Evolutionary conservation across 2,329 filamentous ascomycete species (phyloP).

Genomic region (Dryadomyces sulphureus): DNA sequence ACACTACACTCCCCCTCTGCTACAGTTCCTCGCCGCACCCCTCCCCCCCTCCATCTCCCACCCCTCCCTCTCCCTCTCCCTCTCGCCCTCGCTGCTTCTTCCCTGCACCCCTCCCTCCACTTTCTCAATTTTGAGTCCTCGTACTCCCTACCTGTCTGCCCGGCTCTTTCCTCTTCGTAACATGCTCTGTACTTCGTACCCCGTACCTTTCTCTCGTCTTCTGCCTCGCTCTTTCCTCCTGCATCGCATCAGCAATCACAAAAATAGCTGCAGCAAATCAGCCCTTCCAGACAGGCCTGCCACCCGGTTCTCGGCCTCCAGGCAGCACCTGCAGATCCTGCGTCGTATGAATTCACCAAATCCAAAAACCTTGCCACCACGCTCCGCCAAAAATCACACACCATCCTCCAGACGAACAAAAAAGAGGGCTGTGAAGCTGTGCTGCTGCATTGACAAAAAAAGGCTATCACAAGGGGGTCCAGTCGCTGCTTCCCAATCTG

Average conservation of each 20-base stretch:
- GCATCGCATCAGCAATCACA: not conserved
- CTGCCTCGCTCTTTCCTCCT: not conserved
- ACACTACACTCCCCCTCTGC: not conserved
- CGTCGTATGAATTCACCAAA: not conserved
- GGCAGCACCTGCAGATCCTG: not conserved
- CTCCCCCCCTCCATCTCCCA: not conserved
- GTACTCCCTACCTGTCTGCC: not conserved
- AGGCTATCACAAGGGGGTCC: not conserved
- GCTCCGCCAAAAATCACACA: too few species aligned
- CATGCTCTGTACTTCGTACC: too few species aligned
- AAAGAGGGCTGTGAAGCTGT: conserved; percentile 1
- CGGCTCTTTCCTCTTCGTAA: not conserved
- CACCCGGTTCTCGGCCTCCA: not conserved
- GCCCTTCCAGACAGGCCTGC: not conserved
- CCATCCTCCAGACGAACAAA: conserved; percentile 1
- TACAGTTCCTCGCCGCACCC: not conserved
- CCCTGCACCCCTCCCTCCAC: too few species aligned
- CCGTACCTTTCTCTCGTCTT: not conserved
- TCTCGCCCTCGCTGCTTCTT: not conserved
- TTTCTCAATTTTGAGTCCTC: not conserved
- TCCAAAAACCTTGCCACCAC: too few species aligned
- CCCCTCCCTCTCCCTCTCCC: not conserved
- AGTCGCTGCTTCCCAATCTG: not conserved
- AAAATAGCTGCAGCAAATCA: not conserved
- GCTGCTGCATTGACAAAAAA: not conserved